Percentiles rank a stretch among this genome's conserved stretches.
Evolutionary conservation across 1,284 basidiomycete species (phyloP).

Genomic region (Meripilus lineatus): DNA sequence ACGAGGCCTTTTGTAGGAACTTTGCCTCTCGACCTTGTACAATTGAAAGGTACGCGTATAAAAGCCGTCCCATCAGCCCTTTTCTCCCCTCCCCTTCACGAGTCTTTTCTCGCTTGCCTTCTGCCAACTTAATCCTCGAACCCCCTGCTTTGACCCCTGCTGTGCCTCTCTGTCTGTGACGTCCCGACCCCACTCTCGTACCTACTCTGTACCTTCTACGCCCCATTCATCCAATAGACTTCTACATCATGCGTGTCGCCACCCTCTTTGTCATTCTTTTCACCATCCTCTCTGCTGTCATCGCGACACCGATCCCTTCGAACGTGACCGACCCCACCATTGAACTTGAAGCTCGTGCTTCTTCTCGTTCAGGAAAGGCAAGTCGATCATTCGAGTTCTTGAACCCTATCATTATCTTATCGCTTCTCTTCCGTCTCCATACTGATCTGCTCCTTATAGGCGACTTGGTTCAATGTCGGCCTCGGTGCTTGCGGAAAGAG

Average conservation of each 20-base stretch:
- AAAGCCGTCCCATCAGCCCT: too few relatives aligned
- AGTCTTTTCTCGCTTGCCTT: conserved; percentile 15
- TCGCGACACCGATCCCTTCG: conserved; percentile 43
- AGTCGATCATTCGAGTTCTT: too few relatives aligned
- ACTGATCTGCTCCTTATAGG: conserved; percentile 22
- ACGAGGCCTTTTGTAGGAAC: too few relatives aligned
- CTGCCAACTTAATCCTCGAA: conserved; percentile 4
- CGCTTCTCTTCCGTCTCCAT: background rate
- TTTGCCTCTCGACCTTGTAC: too few relatives aligned
- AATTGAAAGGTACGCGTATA: too few relatives aligned
- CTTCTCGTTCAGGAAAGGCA: too few relatives aligned
- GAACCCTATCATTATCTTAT: too few relatives aligned
- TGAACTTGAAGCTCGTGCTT: too few relatives aligned
- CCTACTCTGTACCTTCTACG: too few relatives aligned
- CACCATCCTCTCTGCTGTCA: conserved; percentile 34
- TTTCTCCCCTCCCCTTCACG: too few relatives aligned
- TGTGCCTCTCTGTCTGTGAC: conserved; percentile 2
- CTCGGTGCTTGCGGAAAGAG: conserved; percentile 38
- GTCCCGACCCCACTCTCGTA: conserved; percentile 4
- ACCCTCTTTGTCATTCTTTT: conserved; percentile 40
- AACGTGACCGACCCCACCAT: too few relatives aligned
- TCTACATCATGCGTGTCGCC: conserved; percentile 36
- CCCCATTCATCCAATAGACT: conserved; percentile 8
- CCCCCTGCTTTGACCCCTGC: conserved; percentile 5
- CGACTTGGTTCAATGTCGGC: conserved; percentile 38